Base-by-base conservation (phyloP, 1,139 yeast genomes). In the Yamadazyma jaroonii region DNA sequence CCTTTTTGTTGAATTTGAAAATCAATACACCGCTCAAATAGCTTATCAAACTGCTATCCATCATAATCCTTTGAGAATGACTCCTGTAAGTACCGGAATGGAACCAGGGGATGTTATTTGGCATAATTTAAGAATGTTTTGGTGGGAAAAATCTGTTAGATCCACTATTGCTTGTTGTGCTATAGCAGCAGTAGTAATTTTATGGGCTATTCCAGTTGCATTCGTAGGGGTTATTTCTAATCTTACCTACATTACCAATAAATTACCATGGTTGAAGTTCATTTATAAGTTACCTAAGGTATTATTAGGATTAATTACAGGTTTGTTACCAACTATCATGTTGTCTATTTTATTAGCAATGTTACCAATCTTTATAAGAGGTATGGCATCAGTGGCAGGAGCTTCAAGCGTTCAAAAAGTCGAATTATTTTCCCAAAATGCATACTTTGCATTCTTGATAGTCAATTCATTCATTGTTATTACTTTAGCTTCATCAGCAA, bases 181-280 rank as follows among this genome's bases (percentile, higher is more conserved):
- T 10, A 74, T 88, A 46, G 56, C 69, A 29, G 70, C 79, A 3
- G 60, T 83, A 48, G 72, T 86, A 36, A 66, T 85, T 13, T 79
- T 86, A 48, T 87, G 95, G 95, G 83, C 94, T 25, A 72, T 87
- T 43, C 96, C 96, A 2, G 92, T 86, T 10, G 87, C 95, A 4
- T 81, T 86, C 44, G 85, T 87, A 17, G 94, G 95, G 61, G 67
- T 81, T 40, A 77, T 87, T 41, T 83, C 95, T 11, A 87, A 87
- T 53, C 67, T 85, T 35, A 80, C 82, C 39, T 81, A 77, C 51
- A 69, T 87, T 48, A 70, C 70, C n/a, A 54, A 64, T 32, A 79
- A 80, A 50, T 67, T 85, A 33, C 83, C 71, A 9, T 83, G 79
- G 62, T 68, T 87, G 51, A 63, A 62, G 26, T 85, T 84, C 63